A percentile compares a stretch with the other conserved stretches of the same genome.
These are phyloP conservation scores for Conticribra weissflogii DNA, from an alignment of 108 stramenopile genomes.

Conservation along the genomic window DNA sequence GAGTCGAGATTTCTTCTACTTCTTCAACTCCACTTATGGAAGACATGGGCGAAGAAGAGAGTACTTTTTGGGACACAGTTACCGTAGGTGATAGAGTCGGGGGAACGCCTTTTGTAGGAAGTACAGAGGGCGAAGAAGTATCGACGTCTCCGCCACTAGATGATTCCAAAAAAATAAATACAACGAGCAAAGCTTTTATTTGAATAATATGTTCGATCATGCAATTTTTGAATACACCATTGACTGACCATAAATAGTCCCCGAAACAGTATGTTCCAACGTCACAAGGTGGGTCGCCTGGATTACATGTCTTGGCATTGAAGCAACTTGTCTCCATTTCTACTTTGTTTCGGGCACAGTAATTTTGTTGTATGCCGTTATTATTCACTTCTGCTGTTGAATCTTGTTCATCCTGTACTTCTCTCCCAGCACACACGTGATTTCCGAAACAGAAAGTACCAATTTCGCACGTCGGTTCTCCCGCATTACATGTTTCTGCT, in stretches of 20 bases:
- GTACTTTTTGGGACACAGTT: not conserved
- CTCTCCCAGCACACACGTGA: not conserved
- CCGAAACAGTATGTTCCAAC: constrained; percentile 8
- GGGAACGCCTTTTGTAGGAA: no score
- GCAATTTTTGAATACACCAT: not conserved
- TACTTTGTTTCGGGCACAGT: not conserved
- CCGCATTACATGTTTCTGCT: constrained; percentile 11
- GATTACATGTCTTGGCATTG: constrained; percentile 5
- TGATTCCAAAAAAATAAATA: no score
- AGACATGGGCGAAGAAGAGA: not conserved
- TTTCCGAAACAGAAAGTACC: constrained; percentile 12
- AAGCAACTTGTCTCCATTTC: not conserved
- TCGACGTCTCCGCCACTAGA: no score
- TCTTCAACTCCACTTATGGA: not conserved
- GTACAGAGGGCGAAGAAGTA: no score
- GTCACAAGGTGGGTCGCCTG: constrained; percentile 2
- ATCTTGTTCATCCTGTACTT: not conserved
- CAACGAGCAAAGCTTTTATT: not conserved
- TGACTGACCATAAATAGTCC: not conserved
- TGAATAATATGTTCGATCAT: not conserved
- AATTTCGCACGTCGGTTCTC: not conserved
- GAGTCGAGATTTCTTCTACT: not conserved
- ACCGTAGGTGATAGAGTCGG: not conserved
- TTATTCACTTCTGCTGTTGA: not conserved
- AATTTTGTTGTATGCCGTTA: constrained; percentile 5